phyloP scores from a whole-genome alignment of 179 eudicot genomes.

The Patellifolia procumbens region DNA sequence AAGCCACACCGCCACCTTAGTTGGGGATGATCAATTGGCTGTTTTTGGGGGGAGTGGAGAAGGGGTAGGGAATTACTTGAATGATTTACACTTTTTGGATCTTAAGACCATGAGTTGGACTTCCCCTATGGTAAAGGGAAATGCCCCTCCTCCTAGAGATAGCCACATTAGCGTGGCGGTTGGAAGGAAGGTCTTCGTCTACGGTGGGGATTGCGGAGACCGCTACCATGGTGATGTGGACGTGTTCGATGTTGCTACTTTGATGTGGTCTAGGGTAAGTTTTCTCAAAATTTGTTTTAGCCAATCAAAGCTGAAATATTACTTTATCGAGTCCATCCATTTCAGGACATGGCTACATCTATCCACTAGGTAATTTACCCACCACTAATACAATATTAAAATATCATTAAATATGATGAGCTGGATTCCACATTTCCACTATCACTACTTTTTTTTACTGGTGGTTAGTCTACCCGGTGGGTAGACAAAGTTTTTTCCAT shows the following conservation, averaged over 20 bases:
- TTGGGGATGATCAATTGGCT: slow-evolving; percentile 56
- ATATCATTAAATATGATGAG: too few relatives aligned
- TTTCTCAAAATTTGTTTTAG: neutral
- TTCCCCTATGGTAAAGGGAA: slow-evolving; percentile 51
- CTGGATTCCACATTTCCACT: too few relatives aligned
- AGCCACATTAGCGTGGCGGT: slow-evolving; percentile 69
- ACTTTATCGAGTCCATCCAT: too few relatives aligned
- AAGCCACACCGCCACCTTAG: slow-evolving; percentile 79
- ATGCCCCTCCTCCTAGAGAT: slow-evolving; percentile 69
- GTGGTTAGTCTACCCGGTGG: neutral
- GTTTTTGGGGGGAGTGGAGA: slow-evolving; percentile 96
- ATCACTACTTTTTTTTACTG: too few relatives aligned
- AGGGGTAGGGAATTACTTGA: slow-evolving; percentile 79
- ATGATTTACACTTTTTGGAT: slow-evolving; percentile 75
- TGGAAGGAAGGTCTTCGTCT: slow-evolving; percentile 57
- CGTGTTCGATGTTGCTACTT: slow-evolving; percentile 55
- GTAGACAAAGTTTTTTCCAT: too few relatives aligned
- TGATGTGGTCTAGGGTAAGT: slow-evolving; percentile 74
- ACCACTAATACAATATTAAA: too few relatives aligned
- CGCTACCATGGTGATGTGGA: slow-evolving; percentile 75
- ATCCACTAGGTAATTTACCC: too few relatives aligned
- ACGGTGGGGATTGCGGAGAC: slow-evolving; percentile 93
- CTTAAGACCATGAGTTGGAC: slow-evolving; percentile 74
- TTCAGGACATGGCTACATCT: too few relatives aligned
- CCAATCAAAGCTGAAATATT: neutral